These are phyloP conservation scores for Ceratobasidium sp. DNA, from an alignment of 1,284 basidiomycete genomes.

Conservation along the genomic window DNA sequence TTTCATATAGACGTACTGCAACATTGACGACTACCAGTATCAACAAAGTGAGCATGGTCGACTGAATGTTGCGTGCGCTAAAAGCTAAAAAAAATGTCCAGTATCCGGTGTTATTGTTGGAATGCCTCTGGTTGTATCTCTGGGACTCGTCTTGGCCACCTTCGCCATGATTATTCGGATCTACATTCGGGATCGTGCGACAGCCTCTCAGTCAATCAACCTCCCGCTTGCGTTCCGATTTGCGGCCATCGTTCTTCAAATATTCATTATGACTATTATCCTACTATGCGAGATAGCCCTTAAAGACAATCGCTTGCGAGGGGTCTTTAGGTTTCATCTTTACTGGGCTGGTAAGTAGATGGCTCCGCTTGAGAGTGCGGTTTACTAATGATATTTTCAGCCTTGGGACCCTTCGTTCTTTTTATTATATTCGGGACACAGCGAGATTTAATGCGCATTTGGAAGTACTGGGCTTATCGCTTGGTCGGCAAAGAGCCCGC, in stretches of 20 bases:
- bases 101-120: slow-evolving; percentile 7
- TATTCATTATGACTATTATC: slow-evolving; percentile 14
- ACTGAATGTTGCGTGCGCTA: not conserved
- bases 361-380: too few relatives aligned
- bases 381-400: not conserved
- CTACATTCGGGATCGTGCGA: not conserved
- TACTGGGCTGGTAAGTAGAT: slow-evolving; percentile 22
- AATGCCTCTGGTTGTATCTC: slow-evolving; percentile 4
- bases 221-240: slow-evolving; percentile 21
- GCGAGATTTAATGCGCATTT: slow-evolving; percentile 16
- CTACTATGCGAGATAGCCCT: slow-evolving; percentile 20
- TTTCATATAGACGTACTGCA: slow-evolving; percentile 9
- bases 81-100: not conserved
- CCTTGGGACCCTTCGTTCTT: not conserved
- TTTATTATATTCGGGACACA: slow-evolving; percentile 33
- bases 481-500: not conserved
- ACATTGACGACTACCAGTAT: slow-evolving; percentile 17
- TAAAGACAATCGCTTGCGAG: slow-evolving; percentile 10
- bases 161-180: not conserved
- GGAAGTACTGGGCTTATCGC: slow-evolving; percentile 23
- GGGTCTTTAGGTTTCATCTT: slow-evolving; percentile 11
- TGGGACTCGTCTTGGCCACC: not conserved
- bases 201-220: slow-evolving; percentile 16
- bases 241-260: slow-evolving; percentile 17
- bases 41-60: slow-evolving; percentile 7